These are phyloP conservation scores for Spironucleus salmonicida DNA, from an alignment of 208 protist species.

Conservation along the genomic window DNA sequence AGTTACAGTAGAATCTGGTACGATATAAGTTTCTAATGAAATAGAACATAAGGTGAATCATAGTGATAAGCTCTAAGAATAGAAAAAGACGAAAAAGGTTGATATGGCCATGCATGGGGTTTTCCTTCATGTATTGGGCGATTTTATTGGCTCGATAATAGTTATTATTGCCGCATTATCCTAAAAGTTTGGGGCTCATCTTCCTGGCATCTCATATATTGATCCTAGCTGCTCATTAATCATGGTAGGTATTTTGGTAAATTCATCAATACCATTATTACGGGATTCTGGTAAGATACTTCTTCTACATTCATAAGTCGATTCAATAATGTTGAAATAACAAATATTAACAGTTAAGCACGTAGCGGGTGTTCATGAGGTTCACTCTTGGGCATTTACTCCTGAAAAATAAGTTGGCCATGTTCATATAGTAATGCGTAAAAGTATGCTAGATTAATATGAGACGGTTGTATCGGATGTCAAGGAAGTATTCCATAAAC, in stretches of 20 bases:
- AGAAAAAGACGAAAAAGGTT: no score
- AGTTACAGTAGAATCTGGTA: no score
- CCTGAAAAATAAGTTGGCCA: background rate
- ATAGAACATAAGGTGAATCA: no score
- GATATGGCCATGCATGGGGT: slow-evolving; percentile 24
- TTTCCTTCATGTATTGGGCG: slow-evolving; percentile 7
- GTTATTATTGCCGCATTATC: background rate
- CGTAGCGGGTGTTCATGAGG: background rate
- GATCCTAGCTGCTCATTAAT: background rate
- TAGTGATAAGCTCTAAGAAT: no score
- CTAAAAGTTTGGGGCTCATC: background rate
- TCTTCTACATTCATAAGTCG: background rate
- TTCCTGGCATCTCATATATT: background rate
- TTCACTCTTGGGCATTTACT: slow-evolving; percentile 24
- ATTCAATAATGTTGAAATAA: background rate
- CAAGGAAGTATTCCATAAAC: no score
- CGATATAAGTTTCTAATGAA: no score
- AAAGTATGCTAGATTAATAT: no score
- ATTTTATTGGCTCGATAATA: slow-evolving; percentile 19
- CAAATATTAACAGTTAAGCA: background rate
- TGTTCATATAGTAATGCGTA: background rate
- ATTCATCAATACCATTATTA: background rate
- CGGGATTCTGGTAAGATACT: background rate
- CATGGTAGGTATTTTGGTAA: background rate
- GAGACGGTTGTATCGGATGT: no score